Percentiles rank a stretch among this genome's conserved stretches.
phyloP scores from a whole-genome alignment of 371 early-diverging fungal species.

The Dinochytrium kinnereticum region DNA sequence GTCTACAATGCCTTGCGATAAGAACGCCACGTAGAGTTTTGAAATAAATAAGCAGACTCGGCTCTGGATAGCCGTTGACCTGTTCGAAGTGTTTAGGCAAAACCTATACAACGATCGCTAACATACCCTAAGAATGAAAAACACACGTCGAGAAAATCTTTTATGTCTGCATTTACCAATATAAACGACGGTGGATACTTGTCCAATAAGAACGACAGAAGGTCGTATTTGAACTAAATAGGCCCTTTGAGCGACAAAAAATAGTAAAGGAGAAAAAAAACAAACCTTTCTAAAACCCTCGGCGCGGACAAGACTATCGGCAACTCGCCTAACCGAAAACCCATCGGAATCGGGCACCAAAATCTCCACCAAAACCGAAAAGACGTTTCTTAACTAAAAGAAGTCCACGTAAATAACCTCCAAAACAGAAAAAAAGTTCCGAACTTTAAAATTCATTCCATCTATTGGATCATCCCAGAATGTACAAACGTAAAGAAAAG shows the following conservation, averaged over 20 bases:
- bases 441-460: constrained; percentile 35
- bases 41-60: background rate
- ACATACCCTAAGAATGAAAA: constrained; percentile 38
- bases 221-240: constrained; percentile 45
- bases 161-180: background rate
- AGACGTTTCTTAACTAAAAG: constrained; percentile 34
- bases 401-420: background rate
- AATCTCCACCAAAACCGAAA: constrained; percentile 34
- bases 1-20: background rate
- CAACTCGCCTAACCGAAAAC: background rate
- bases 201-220: constrained; percentile 35
- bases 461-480: constrained; percentile 49
- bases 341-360: background rate
- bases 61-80: background rate
- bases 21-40: background rate
- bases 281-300: background rate
- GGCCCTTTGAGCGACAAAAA: background rate
- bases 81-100: background rate
- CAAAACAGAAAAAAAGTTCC: background rate
- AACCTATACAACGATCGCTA: background rate
- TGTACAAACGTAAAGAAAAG: constrained; percentile 37
- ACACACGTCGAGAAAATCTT: constrained; percentile 37
- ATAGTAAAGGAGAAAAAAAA: background rate
- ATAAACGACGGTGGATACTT: background rate
- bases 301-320: background rate